phyloP scores from a whole-genome alignment of 106 monocot species.

The Vanilla planifolia region DNA sequence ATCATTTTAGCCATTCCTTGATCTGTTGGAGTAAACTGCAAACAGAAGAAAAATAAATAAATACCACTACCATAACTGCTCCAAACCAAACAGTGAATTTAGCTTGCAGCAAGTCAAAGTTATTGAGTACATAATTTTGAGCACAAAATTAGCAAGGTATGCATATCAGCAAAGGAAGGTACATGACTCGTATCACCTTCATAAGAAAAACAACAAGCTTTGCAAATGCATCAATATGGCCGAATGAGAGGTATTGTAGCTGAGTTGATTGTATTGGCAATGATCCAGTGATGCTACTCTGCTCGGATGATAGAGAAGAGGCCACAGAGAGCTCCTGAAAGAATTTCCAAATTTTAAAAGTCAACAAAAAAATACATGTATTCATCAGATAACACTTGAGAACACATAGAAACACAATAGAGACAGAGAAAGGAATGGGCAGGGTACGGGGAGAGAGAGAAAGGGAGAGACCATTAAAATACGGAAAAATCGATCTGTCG shows the following conservation, averaged over 20 bases:
- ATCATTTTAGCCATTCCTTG: conserved; percentile 50
- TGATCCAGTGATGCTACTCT: conserved; percentile 24
- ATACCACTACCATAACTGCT: conserved; percentile 4
- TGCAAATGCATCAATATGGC: conserved; percentile 70
- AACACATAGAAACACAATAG: conserved; percentile 2
- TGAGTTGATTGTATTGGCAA: conserved; percentile 38
- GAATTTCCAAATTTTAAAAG: not conserved
- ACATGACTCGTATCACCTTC: conserved; percentile 51
- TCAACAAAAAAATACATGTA: not conserved
- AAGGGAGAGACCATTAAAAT: conserved; percentile 46
- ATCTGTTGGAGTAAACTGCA: conserved; percentile 55
- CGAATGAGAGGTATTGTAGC: conserved; percentile 59
- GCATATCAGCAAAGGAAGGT: not conserved
- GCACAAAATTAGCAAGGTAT: too few relatives aligned
- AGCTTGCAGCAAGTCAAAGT: too few relatives aligned
- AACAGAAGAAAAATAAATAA: conserved; percentile 3
- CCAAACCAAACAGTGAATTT: too few relatives aligned
- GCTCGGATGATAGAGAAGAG: conserved; percentile 56
- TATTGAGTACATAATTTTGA: too few relatives aligned
- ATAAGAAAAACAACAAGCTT: conserved; percentile 61
- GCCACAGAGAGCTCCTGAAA: conserved; percentile 69
- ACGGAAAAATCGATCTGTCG: conserved; percentile 76
- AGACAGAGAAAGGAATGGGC: not conserved
- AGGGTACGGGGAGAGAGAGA: not conserved
- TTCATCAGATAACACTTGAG: not conserved